These are phyloP conservation scores for Mycosphaerella arachidis DNA, from an alignment of 2,329 filamentous ascomycete species.

Conservation along the genomic window DNA sequence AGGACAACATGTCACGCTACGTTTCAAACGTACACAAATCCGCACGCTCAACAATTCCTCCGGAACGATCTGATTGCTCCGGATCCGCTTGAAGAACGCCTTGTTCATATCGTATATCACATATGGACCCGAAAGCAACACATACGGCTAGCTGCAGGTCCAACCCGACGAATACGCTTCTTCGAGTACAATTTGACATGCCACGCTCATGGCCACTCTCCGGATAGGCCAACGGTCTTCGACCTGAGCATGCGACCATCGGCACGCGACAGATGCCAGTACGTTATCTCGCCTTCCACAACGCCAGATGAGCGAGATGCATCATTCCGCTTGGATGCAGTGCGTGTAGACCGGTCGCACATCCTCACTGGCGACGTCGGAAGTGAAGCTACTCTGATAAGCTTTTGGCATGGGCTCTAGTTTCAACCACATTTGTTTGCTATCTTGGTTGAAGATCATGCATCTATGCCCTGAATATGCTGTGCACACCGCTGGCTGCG, in stretches of 20 bases:
- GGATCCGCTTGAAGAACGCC: not conserved
- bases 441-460: not conserved
- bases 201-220: not conserved
- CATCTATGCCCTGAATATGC: not conserved
- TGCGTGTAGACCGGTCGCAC: not conserved
- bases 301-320: not conserved
- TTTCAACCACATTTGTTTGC: not conserved
- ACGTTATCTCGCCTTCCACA: not conserved
- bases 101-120: not conserved
- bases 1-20: not conserved
- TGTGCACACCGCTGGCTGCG: not conserved
- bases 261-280: not conserved
- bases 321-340: not conserved
- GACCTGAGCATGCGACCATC: slow-evolving; percentile 1
- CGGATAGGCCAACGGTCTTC: not conserved
- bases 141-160: not conserved
- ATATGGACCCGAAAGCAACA: not conserved
- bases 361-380: not conserved
- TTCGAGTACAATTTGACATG: not conserved
- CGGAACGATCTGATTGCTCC: not conserved
- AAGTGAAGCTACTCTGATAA: not conserved
- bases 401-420: not conserved
- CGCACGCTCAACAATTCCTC: not conserved
- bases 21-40: not conserved
- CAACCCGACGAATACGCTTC: not conserved